These are phyloP conservation scores for Balamuthia mandrillaris DNA, from an alignment of 208 protist genomes.

Conservation along the genomic window DNA sequence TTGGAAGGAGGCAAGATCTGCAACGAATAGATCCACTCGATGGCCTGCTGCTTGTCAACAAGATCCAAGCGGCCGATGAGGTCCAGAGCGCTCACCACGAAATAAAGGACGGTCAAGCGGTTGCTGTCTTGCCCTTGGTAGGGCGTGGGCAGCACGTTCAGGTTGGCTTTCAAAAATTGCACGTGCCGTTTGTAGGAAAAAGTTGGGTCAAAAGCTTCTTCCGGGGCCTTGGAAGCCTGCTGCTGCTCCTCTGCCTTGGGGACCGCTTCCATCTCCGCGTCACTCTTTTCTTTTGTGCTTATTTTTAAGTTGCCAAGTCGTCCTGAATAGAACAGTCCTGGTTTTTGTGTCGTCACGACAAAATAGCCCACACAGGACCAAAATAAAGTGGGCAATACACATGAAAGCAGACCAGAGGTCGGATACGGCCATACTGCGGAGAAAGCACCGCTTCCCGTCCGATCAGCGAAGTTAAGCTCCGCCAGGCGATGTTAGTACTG, in stretches of 20 bases:
- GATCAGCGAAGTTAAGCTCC: too few species aligned
- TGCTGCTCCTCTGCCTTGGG: not conserved
- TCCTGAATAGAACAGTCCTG: too few species aligned
- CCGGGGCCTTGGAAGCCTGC: not conserved
- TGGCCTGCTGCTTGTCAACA: not conserved
- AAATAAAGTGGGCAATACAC: too few species aligned
- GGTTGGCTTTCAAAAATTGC: not conserved
- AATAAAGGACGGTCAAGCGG: not conserved
- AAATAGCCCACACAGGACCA: too few species aligned
- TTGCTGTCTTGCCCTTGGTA: not conserved
- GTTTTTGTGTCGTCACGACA: too few species aligned
- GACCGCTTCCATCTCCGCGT: not conserved
- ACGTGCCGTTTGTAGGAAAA: not conserved
- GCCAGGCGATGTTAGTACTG: too few species aligned
- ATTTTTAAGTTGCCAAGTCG: too few species aligned
- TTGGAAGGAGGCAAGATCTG: not conserved
- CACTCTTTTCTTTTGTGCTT: not conserved
- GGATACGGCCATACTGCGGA: too few species aligned
- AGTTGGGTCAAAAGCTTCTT: not conserved
- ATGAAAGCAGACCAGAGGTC: too few species aligned
- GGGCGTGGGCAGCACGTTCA: not conserved
- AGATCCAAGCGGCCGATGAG: not conserved
- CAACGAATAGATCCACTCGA: not conserved
- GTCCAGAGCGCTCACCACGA: not conserved
- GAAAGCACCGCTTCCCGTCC: too few species aligned